Evolutionary conservation across 2,329 filamentous ascomycete species (phyloP), one percentile per base, ranked within the genome.

Genomic region (Pezicula carpinea): DNA sequence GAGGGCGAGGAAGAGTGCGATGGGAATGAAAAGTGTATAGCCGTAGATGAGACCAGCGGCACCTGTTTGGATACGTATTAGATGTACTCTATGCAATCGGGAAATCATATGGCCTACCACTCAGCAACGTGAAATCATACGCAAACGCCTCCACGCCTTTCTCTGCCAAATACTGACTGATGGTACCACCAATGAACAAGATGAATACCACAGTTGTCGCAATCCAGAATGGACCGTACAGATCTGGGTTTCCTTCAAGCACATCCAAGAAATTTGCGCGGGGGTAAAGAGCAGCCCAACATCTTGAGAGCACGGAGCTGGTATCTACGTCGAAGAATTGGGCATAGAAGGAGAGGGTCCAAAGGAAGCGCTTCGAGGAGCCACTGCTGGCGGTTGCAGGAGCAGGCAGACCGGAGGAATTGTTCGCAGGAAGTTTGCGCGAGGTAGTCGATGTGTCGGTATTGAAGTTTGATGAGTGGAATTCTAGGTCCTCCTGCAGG

Each of bases 251-350:
- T 17, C 93, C 93, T 65, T 99, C 93, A 22, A 99, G 79, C 31
- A 97, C 89, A 64, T 99, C 93, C 53, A 99, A 83, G 70, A 99
- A 99, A 74, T 96, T 96, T 48, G 85, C 85, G 53, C 89, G 84
- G 39, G 93, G 93, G 68, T 87, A 96, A 33, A 97, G 73, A n/a
- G 92, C 85, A 1, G 90, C 86, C 68, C 83, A 84, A 70, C 93
- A 97, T 56, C 93, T 87, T 61, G 84, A 77, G 47, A 96, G 72
- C 17, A 99, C 91, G 44, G 93, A 88, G 50, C 80, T 84, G 1
- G 93, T 97, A 70, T 99, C 93, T 54, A 99, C 92, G 64, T 99
- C 93, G 72, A 99, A 99, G 80, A 93, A 97, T 71, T 96, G 93
- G 47, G 90, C 83, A 73, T 99, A 99, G 75, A 96, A 99, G 48